phyloP scores from a whole-genome alignment of 192 early-diverging fungal species.

The Cladochytrium replicatum region DNA sequence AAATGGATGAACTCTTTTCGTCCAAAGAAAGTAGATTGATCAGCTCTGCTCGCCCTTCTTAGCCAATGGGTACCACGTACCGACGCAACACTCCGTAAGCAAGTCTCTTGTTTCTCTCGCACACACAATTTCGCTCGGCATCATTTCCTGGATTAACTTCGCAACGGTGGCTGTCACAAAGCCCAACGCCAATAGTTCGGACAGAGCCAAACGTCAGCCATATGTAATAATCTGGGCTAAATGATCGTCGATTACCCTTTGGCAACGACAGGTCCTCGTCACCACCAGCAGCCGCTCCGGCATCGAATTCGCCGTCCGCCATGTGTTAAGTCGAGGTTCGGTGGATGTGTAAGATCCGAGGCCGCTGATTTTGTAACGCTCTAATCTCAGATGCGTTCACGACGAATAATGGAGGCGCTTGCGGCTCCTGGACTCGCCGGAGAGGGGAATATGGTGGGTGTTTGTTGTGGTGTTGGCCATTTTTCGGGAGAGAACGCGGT shows the following conservation, averaged over 20 bases:
- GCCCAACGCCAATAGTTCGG: background rate
- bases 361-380: too few relatives aligned
- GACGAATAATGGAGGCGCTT: too few relatives aligned
- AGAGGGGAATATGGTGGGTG: too few relatives aligned
- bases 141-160: constrained; percentile 93
- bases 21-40: background rate
- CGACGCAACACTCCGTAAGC: constrained; percentile 90
- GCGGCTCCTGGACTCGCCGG: too few relatives aligned
- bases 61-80: constrained; percentile 32
- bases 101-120: constrained; percentile 96
- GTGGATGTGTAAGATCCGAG: too few relatives aligned
- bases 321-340: too few relatives aligned
- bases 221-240: background rate
- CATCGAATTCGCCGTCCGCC: background rate
- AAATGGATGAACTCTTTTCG: constrained; percentile 86
- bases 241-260: constrained; percentile 40
- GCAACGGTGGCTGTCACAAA: constrained; percentile 66
- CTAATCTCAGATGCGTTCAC: too few relatives aligned
- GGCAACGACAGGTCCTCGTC: constrained; percentile 90
- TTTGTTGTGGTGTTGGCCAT: too few relatives aligned
- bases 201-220: background rate
- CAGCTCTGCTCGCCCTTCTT: background rate
- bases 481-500: too few relatives aligned
- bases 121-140: constrained; percentile 80
- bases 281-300: background rate